Conservation (phyloP, 768 basidiomycete genomes). For the Lactifluus piperatus region DNA sequence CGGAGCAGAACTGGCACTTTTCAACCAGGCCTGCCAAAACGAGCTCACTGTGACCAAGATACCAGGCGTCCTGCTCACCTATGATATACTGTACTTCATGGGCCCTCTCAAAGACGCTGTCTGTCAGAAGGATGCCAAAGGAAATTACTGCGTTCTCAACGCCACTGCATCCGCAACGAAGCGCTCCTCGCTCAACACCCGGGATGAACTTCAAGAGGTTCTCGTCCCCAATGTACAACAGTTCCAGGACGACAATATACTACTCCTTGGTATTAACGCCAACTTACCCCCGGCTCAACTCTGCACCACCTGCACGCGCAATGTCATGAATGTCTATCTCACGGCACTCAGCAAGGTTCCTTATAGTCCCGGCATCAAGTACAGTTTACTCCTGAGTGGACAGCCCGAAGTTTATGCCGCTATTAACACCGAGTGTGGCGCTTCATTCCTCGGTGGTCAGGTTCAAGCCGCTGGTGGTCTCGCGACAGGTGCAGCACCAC, state of each 20-base stretch:
- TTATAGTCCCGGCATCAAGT: conserved; percentile 65
- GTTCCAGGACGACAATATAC: conserved; percentile 51
- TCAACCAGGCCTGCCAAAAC: conserved; percentile 57
- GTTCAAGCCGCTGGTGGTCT: conserved; percentile 63
- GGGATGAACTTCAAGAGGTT: conserved; percentile 26
- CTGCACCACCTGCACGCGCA: conserved; percentile 78
- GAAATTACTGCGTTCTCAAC: conserved; percentile 58
- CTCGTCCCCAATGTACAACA: conserved; percentile 45
- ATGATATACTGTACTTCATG: conserved; percentile 75
- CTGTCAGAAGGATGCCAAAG: conserved; percentile 67
- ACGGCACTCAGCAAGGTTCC: conserved; percentile 59
- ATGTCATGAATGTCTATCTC: conserved; percentile 69
- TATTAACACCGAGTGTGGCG: conserved; percentile 57
- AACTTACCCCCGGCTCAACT: conserved; percentile 40
- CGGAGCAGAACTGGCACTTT: conserved; percentile 52
- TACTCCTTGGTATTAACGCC: conserved; percentile 72
- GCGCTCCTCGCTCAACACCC: conserved; percentile 19
- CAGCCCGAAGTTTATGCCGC: conserved; percentile 60
- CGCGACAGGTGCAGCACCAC: conserved; percentile 30
- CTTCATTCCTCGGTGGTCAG: conserved; percentile 56
- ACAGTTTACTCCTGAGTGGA: conserved; percentile 54
- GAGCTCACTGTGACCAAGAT: conserved; percentile 56
- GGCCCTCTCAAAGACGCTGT: conserved; percentile 55
- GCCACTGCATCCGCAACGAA: conserved; percentile 28
- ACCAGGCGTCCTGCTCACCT: conserved; percentile 46